These are phyloP conservation scores for Mycena albidolilacea DNA, from an alignment of 768 basidiomycete species.

Conservation along the genomic window DNA sequence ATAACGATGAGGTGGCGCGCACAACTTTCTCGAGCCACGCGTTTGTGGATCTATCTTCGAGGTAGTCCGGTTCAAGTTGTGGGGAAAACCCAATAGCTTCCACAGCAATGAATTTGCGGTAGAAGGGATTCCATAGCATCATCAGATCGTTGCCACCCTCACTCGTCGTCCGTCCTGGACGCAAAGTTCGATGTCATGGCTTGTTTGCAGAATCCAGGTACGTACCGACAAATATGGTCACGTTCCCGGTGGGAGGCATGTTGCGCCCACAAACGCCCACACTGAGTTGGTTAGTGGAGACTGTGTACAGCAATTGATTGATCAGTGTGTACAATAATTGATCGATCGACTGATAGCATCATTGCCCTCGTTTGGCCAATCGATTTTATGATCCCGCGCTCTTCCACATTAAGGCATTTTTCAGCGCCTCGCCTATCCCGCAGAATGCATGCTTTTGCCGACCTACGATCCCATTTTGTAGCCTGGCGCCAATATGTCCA, in stretches of 20 bases:
- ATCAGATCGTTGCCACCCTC: not conserved
- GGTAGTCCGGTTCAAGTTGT: not conserved
- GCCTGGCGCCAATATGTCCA: not conserved
- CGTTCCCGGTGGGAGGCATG: constrained; percentile 19
- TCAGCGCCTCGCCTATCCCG: not conserved
- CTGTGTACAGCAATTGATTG: constrained; percentile 2
- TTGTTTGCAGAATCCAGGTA: not conserved
- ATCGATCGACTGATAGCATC: not conserved
- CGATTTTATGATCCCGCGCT: not conserved
- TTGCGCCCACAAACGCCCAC: constrained; percentile 24
- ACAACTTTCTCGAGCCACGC: constrained; percentile 22
- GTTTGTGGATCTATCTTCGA: not conserved
- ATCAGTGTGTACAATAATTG: not conserved
- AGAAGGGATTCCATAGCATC: constrained; percentile 17
- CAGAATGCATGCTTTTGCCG: not conserved
- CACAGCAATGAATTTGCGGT: constrained; percentile 8
- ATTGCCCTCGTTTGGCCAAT: too few relatives aligned
- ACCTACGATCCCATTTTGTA: not conserved
- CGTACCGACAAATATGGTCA: constrained; percentile 23
- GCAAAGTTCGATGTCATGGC: not conserved
- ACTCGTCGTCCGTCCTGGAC: not conserved
- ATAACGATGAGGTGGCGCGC: not conserved
- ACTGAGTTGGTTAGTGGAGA: not conserved
- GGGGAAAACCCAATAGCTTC: constrained; percentile 8
- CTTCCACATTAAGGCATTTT: constrained; percentile 11